Conservation (phyloP, 176 grass and related monocot genomes). For the Avena insularis region DNA sequence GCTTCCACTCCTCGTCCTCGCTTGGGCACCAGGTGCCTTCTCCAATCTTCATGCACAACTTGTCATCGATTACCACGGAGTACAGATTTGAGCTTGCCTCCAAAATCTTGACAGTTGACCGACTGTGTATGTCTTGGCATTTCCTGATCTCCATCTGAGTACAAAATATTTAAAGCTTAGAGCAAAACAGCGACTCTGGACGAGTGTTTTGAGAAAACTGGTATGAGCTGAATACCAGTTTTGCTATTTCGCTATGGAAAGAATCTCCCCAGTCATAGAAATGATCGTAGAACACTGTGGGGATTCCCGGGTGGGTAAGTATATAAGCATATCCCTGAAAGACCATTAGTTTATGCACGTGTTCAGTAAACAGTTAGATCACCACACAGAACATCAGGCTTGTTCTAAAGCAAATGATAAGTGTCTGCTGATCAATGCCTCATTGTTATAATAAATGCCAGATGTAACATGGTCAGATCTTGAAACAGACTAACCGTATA, state of each 20-base stretch:
- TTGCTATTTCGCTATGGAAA: conserved; percentile 66
- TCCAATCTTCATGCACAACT: conserved; percentile 93
- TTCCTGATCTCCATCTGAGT: conserved; percentile 80
- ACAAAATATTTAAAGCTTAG: conserved; percentile 37
- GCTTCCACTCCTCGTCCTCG: conserved; percentile 61
- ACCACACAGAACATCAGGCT: not conserved
- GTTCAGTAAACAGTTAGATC: not conserved
- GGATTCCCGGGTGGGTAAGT: conserved; percentile 93
- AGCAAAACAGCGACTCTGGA: not conserved
- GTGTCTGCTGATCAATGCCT: not conserved
- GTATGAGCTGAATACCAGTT: conserved; percentile 67
- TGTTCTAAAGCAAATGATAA: conserved; percentile 14
- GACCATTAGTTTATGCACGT: conserved; percentile 10
- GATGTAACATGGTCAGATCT: not conserved
- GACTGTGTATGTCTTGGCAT: conserved; percentile 86
- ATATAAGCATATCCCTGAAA: conserved; percentile 96
- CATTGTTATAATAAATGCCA: not conserved
- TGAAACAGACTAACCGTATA: not conserved
- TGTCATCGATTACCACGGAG: conserved; percentile 69
- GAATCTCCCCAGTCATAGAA: conserved; percentile 74
- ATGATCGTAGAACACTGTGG: conserved; percentile 92
- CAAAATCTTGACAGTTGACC: conserved; percentile 77
- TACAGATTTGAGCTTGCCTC: conserved; percentile 79
- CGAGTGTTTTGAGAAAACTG: not conserved
- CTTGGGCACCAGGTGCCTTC: conserved; percentile 76